Evolutionary conservation across 495 filamentous ascomycete genomes (phyloP), one percentile per base, ranked within the genome.

Genomic region (Trichoderma reesei): DNA sequence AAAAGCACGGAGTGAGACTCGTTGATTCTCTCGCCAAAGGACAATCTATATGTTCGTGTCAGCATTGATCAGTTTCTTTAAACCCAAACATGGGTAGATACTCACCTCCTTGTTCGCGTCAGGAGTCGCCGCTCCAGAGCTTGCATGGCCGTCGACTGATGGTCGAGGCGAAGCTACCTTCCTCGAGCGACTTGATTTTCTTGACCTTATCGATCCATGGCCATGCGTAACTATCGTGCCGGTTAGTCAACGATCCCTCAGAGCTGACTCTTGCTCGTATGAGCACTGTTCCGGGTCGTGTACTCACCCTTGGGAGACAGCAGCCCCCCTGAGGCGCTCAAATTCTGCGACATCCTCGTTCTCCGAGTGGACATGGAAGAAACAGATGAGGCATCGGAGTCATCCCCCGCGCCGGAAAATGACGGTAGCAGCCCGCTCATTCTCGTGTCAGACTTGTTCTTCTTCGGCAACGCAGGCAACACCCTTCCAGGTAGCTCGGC

Each of bases 401-500:
- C 88, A 63, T 88, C 82, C 37, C 76, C 80, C 8, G 79, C 80
- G 31, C 78, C 78, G 41, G 74, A 69, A 34, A 34, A 46, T 11
- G 71, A 74, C 14, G 75, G 72, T 18, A 80, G 66, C 4, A 84
- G 76, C 56, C 82, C 79, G 10, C 83, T 76, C 1, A 88, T 80
- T 5, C 83, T 82, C 9, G 84, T 82, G 33, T 88, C 86, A 2
- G 84, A 79, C 74, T 91, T 94, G 74, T 96, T 95, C 78, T 98
- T 98, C 64, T 87, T 85, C 0, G 94, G 94, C 20, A 98, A 79
- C 13, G 91, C 82, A 7, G 94, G 89, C 1, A 98, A 81, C 13
- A 95, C 83, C 68, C 95, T 97, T 33, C 95, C 94, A 0, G 94
- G 94, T 39, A 98, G 80, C 75, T 98, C 94, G 18, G 84, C 85